Conservation (phyloP, 164 flowering plant species). For the Taxillus chinensis region DNA sequence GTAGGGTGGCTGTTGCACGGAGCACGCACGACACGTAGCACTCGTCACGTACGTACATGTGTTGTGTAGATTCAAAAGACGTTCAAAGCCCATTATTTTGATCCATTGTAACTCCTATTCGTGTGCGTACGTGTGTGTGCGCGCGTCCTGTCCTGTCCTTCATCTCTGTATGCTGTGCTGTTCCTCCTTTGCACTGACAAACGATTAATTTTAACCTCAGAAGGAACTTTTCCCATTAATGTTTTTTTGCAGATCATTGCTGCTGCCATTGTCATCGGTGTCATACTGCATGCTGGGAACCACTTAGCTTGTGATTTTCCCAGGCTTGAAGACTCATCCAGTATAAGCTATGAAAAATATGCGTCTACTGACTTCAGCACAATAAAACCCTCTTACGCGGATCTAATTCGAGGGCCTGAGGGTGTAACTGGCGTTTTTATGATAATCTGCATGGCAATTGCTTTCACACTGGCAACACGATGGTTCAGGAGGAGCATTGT, state of each 20-base stretch:
- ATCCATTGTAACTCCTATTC: no score
- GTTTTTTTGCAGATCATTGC: constrained; percentile 61
- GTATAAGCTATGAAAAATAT: constrained; percentile 11
- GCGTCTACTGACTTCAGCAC: constrained; percentile 36
- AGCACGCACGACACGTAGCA: no score
- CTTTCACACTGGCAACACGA: constrained; percentile 84
- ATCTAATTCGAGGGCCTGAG: constrained; percentile 50
- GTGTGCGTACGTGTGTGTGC: no score
- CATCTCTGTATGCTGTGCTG: no score
- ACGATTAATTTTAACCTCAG: no score
- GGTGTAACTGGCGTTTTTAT: constrained; percentile 83
- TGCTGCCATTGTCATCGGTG: constrained; percentile 77
- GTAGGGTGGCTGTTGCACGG: no score
- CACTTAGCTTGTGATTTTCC: constrained; percentile 94
- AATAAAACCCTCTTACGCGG: constrained; percentile 43
- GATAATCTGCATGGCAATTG: constrained; percentile 69
- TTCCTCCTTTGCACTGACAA: no score
- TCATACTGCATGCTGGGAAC: constrained; percentile 77
- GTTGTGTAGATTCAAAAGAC: no score
- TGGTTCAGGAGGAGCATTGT: constrained; percentile 82
- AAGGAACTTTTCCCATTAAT: no score
- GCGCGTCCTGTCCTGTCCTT: no score
- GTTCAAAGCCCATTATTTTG: no score
- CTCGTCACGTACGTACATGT: no score
- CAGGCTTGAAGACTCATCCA: constrained; percentile 35